These are phyloP conservation scores for Tagetes erecta DNA, from an alignment of 129 eudicot genomes.

Conservation along the genomic window DNA sequence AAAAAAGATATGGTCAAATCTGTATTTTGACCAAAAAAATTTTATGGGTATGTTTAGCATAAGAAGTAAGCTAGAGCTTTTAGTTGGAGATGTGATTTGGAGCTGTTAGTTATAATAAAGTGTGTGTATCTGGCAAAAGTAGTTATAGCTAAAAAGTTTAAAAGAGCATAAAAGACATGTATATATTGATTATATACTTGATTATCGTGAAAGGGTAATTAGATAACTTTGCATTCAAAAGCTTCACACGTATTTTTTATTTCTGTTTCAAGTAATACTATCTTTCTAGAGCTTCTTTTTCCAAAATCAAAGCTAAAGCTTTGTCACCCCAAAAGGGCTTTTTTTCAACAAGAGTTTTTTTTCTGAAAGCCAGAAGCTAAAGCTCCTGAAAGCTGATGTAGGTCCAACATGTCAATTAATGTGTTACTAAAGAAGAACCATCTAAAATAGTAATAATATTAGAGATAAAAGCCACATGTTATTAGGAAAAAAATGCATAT, in stretches of 20 bases:
- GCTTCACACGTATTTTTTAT: neutral
- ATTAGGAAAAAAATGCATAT: neutral
- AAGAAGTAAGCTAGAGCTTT: neutral
- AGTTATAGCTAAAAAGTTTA: neutral
- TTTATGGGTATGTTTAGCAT: neutral
- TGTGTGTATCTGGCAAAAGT: neutral
- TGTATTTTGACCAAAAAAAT: neutral
- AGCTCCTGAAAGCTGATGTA: neutral
- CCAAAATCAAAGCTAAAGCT: neutral
- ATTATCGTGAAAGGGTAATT: neutral
- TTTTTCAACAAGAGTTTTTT: neutral
- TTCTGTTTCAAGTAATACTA: neutral
- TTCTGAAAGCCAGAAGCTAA: neutral
- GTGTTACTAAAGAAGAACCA: neutral
- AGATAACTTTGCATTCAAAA: neutral
- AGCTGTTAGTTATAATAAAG: neutral
- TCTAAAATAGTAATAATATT: neutral
- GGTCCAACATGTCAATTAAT: neutral
- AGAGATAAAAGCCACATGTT: neutral
- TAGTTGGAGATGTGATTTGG: slow-evolving; percentile 6
- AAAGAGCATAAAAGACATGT: neutral
- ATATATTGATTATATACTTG: neutral
- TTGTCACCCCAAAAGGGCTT: neutral
- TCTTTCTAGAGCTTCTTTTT: neutral
- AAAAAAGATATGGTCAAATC: neutral